Percentiles rank a stretch among this genome's conserved stretches.
phyloP scores from a whole-genome alignment of 495 filamentous ascomycete genomes.

The Aspergillus cavernicola region DNA sequence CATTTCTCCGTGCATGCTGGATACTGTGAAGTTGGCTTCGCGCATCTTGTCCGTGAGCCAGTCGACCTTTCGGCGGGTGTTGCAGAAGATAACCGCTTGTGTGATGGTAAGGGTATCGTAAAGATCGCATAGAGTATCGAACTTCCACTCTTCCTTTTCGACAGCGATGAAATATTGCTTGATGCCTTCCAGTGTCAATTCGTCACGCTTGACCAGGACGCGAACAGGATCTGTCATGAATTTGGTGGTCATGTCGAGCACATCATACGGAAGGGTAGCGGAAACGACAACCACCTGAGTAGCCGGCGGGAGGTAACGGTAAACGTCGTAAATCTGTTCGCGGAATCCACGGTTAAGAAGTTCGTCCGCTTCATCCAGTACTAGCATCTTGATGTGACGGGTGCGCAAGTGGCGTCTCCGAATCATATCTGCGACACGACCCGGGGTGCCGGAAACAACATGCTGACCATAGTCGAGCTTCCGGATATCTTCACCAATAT shows the following conservation, averaged over 20 bases:
- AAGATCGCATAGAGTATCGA: constrained; percentile 98
- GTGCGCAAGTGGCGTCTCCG: constrained; percentile 91
- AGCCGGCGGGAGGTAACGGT: constrained; percentile 89
- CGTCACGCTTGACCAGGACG: constrained; percentile 99
- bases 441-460: constrained; percentile 93
- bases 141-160: constrained; percentile 99
- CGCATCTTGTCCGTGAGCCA: constrained; percentile 99
- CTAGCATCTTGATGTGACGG: constrained; percentile 96
- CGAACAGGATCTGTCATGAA: constrained; percentile 99
- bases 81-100: constrained; percentile 99
- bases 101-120: constrained; percentile 99
- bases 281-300: constrained; percentile 98
- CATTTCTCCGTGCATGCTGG: constrained; percentile 99
- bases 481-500: constrained; percentile 94
- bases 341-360: constrained; percentile 88
- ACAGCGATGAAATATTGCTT: constrained; percentile 99
- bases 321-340: constrained; percentile 99
- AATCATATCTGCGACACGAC: constrained; percentile 98
- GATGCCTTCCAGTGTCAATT: constrained; percentile 94
- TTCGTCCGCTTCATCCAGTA: constrained; percentile 97
- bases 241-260: constrained; percentile 98
- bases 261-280: constrained; percentile 95
- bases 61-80: constrained; percentile 98
- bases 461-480: constrained; percentile 96
- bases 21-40: constrained; percentile 96